Percentiles rank a stretch among this genome's conserved stretches.
Evolutionary conservation across 306 rosid species (phyloP).

Genomic region (Rosa rugosa): DNA sequence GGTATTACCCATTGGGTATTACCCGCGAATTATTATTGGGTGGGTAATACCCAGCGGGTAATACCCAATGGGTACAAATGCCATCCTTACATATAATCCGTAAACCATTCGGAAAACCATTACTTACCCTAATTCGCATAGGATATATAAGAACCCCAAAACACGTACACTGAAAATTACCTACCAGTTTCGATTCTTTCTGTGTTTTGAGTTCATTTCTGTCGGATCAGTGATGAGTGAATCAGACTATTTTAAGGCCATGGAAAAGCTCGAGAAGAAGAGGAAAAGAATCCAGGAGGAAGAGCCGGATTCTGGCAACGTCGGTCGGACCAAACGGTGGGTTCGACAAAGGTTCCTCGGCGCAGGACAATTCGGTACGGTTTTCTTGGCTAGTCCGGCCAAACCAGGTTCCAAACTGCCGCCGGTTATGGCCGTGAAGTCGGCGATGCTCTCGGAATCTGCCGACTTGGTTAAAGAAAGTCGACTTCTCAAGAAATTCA

Average conservation of each 20-base stretch:
- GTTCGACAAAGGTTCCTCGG: background rate
- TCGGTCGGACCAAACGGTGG: background rate
- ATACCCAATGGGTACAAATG: no score
- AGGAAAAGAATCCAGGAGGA: background rate
- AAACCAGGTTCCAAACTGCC: background rate
- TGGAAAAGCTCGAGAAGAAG: background rate
- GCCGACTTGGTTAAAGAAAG: conserved; percentile 3
- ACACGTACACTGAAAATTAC: no score
- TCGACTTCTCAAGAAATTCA: background rate
- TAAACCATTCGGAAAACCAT: no score
- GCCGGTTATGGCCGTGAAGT: conserved; percentile 20
- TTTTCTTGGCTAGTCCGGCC: background rate
- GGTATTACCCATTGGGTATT: no score
- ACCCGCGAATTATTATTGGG: no score
- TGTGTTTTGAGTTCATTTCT: background rate
- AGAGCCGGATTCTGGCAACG: background rate
- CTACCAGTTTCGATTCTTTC: no score
- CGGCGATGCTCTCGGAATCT: background rate
- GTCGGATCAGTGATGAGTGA: no score
- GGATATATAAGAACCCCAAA: no score
- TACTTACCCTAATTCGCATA: no score
- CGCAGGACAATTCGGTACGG: background rate
- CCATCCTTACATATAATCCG: no score
- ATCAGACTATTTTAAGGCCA: background rate
- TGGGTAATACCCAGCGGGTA: no score